Conservation (phyloP, 1,139 yeast genomes). For the Yamadazyma diddensiae region DNA sequence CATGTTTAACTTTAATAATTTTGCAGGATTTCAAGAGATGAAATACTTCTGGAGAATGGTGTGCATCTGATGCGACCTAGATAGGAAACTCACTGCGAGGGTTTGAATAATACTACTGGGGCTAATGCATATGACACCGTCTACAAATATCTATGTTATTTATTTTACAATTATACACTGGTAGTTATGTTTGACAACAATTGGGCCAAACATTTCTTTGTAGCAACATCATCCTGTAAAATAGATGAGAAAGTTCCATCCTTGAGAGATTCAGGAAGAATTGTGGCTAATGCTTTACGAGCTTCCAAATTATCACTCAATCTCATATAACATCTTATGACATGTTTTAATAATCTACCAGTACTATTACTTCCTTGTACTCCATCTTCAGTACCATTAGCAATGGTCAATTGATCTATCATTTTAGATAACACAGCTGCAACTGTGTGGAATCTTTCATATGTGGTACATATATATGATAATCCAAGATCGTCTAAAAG, state of each 20-base stretch:
- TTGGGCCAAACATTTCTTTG: conserved; percentile 85
- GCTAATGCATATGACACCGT: too few relatives aligned
- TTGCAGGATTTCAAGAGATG: too few relatives aligned
- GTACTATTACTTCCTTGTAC: conserved; percentile 44
- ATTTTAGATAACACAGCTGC: conserved; percentile 83
- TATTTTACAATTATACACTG: conserved; percentile 11
- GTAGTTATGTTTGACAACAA: conserved; percentile 69
- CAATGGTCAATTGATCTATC: conserved; percentile 70
- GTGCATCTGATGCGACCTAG: too few relatives aligned
- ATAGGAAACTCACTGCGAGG: neutral
- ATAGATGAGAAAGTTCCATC: conserved; percentile 87
- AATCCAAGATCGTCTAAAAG: conserved; percentile 89
- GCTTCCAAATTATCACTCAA: conserved; percentile 90
- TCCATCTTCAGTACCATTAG: conserved; percentile 13
- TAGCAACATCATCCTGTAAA: conserved; percentile 82
- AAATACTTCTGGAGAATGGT: too few relatives aligned
- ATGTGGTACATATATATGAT: conserved; percentile 89
- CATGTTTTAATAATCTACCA: conserved; percentile 85
- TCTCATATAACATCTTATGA: conserved; percentile 89
- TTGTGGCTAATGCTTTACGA: conserved; percentile 77
- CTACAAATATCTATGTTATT: too few relatives aligned
- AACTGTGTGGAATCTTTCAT: conserved; percentile 92
- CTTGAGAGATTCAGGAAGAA: conserved; percentile 81
- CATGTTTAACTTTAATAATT: conserved; percentile 3
- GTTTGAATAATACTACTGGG: too few relatives aligned